These are phyloP conservation scores for Lactifluus hygrophoroides DNA, from an alignment of 768 basidiomycete genomes.

Conservation along the genomic window DNA sequence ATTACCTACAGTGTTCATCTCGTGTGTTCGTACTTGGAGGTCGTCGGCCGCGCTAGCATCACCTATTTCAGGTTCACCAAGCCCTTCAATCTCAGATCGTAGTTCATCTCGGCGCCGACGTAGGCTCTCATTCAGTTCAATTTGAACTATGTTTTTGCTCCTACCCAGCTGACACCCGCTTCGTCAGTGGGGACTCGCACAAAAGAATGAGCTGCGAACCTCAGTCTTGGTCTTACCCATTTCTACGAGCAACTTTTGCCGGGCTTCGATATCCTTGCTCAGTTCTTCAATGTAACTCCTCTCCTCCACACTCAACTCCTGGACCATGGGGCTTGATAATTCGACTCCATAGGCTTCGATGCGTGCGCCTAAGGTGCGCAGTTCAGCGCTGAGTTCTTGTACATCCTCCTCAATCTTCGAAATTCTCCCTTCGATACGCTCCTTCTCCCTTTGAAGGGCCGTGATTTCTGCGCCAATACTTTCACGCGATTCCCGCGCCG, in stretches of 20 bases:
- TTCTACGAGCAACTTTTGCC: conserved; percentile 62
- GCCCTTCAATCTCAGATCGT: conserved; percentile 60
- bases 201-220: conserved; percentile 35
- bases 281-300: conserved; percentile 54
- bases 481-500: conserved; percentile 61
- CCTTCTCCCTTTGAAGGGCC: conserved; percentile 56
- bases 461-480: conserved; percentile 54
- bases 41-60: conserved; percentile 54
- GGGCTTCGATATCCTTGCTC: conserved; percentile 65
- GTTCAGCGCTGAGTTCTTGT: conserved; percentile 66
- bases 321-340: conserved; percentile 63
- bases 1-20: conserved; percentile 56
- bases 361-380: conserved; percentile 52
- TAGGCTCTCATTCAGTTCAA: conserved; percentile 87
- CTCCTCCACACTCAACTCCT: conserved; percentile 68
- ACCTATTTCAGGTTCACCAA: conserved; percentile 54
- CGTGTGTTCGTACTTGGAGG: conserved; percentile 57
- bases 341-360: conserved; percentile 59
- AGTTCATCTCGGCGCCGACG: conserved; percentile 74
- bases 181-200: neutral
- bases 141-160: conserved; percentile 75
- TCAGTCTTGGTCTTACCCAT: conserved; percentile 59
- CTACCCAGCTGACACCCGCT: conserved; percentile 49
- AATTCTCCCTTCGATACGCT: conserved; percentile 53
- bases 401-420: conserved; percentile 56